Evolutionary conservation across 164 flowering plant species (phyloP).

Genomic region (Brasenia schreberi): DNA sequence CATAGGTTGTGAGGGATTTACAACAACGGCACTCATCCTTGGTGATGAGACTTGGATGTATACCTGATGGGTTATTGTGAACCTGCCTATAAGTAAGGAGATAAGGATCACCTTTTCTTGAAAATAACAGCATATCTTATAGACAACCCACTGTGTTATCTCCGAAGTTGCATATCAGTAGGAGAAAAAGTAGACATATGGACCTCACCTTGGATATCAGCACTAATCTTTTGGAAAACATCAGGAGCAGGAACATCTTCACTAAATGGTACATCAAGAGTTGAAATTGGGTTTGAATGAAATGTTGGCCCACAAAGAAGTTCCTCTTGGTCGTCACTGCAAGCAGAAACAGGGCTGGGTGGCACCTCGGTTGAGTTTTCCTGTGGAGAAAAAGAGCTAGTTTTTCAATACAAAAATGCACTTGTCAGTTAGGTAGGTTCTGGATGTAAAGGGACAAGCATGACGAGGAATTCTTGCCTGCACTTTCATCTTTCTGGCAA

Average conservation of each 20-base stretch:
- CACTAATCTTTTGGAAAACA: constrained; percentile 66
- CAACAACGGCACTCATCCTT: too few relatives aligned
- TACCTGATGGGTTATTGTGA: too few relatives aligned
- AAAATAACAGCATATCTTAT: neutral
- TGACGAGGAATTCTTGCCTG: constrained; percentile 30
- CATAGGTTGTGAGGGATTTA: too few relatives aligned
- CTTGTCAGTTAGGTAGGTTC: neutral
- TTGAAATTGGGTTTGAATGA: constrained; percentile 43
- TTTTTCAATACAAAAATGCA: neutral
- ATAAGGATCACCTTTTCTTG: neutral
- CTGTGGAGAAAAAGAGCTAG: constrained; percentile 17
- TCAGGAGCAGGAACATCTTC: constrained; percentile 28
- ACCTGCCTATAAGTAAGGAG: neutral
- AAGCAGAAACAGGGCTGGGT: constrained; percentile 96
- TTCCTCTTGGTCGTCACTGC: constrained; percentile 66
- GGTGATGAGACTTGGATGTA: too few relatives aligned
- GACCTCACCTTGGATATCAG: constrained; percentile 53
- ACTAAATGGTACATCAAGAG: constrained; percentile 7
- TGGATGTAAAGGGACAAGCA: neutral
- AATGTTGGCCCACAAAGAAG: constrained; percentile 24
- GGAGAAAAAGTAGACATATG: neutral
- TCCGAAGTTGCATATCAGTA: neutral
- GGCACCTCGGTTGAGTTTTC: constrained; percentile 97
- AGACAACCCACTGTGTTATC: too few relatives aligned
- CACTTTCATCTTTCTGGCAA: constrained; percentile 28